These are phyloP conservation scores for Chiua virens DNA, from an alignment of 768 basidiomycete genomes.

Conservation along the genomic window DNA sequence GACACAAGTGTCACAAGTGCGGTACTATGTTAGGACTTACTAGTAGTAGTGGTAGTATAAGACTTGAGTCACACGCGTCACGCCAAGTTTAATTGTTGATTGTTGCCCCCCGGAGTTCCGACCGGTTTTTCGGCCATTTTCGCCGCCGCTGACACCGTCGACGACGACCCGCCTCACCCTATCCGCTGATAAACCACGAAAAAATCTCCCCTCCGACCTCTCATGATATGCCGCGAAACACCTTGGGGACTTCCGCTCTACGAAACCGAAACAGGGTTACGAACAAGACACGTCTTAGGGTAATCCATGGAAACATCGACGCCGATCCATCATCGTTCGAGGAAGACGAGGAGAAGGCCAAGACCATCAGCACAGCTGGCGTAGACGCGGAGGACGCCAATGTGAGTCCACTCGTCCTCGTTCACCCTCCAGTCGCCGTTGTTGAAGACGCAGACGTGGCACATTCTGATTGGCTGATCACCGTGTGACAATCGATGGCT, in stretches of 20 bases:
- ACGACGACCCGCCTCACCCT: slow-evolving; percentile 36
- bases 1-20: too few relatives aligned
- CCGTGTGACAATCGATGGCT: slow-evolving; percentile 55
- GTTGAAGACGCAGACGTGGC: slow-evolving; percentile 46
- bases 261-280: slow-evolving; percentile 89
- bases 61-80: too few relatives aligned
- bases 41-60: too few relatives aligned
- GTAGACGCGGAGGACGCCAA: slow-evolving; percentile 94
- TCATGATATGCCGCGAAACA: slow-evolving; percentile 87
- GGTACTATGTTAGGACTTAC: too few relatives aligned
- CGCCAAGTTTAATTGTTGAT: too few relatives aligned
- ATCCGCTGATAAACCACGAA: slow-evolving; percentile 35
- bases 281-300: slow-evolving; percentile 88
- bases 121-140: slow-evolving; percentile 57
- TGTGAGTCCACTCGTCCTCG: slow-evolving; percentile 57
- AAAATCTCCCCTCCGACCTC: slow-evolving; percentile 35
- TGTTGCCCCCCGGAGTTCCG: too few relatives aligned
- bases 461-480: slow-evolving; percentile 43
- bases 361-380: slow-evolving; percentile 78
- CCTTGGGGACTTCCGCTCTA: slow-evolving; percentile 74
- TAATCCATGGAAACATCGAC: slow-evolving; percentile 79
- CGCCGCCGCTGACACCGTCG: slow-evolving; percentile 56
- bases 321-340: slow-evolving; percentile 77
- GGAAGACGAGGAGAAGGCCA: slow-evolving; percentile 85
- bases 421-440: slow-evolving; percentile 38